Conservation (phyloP, 1,284 basidiomycete species). For the Acaromyces ingoldii region DNA sequence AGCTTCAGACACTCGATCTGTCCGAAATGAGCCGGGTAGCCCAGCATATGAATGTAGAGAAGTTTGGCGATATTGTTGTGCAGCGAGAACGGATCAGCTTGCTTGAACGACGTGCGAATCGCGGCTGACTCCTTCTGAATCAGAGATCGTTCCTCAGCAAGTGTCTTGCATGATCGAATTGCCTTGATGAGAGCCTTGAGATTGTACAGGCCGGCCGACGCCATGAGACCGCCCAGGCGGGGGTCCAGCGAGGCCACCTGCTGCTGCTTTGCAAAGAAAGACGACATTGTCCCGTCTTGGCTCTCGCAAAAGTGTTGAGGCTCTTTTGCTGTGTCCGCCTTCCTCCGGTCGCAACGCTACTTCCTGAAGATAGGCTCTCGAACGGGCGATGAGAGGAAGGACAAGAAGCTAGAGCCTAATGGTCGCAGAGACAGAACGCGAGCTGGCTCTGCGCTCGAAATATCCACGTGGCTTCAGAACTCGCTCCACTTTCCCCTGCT, state of each 20-base stretch:
- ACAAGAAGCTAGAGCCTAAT: no score
- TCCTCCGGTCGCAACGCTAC: no score
- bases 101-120: slow-evolving; percentile 93
- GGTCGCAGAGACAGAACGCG: no score
- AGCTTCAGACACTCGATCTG: slow-evolving; percentile 99
- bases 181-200: slow-evolving; percentile 54
- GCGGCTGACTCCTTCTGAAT: slow-evolving; percentile 98
- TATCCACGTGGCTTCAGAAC: no score
- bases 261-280: slow-evolving; percentile 51
- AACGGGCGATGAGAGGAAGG: no score
- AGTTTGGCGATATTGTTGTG: slow-evolving; percentile 98
- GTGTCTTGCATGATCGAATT: slow-evolving; percentile 65
- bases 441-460: no score
- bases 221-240: slow-evolving; percentile 48
- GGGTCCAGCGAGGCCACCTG: slow-evolving; percentile 51
- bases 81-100: slow-evolving; percentile 72
- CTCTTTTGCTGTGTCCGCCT: no score
- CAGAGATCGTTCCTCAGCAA: slow-evolving; percentile 93
- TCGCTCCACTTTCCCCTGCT: no score
- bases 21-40: slow-evolving; percentile 97
- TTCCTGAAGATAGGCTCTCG: no score
- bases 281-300: slow-evolving; percentile 48
- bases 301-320: no score
- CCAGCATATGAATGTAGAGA: slow-evolving; percentile 99
- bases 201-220: slow-evolving; percentile 49